These are phyloP conservation scores for Xylaria venustula DNA, from an alignment of 495 filamentous ascomycete species.

Conservation along the genomic window DNA sequence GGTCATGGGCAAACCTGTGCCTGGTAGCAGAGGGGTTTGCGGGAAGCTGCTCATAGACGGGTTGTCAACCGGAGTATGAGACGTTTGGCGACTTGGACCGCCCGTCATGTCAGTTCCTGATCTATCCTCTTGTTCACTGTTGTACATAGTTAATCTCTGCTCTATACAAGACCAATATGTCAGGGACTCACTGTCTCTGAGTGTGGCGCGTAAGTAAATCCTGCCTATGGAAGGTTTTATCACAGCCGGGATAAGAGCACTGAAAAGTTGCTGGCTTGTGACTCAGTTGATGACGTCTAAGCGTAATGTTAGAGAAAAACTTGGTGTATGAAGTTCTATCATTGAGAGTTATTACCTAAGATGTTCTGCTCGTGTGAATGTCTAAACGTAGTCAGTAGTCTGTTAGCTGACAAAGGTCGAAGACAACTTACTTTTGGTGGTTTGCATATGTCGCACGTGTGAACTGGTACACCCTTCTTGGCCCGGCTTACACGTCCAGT, in stretches of 20 bases:
- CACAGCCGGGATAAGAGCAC: constrained; percentile 65
- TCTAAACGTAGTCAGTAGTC: constrained; percentile 38
- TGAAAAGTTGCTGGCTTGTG: constrained; percentile 70
- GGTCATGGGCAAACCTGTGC: constrained; percentile 4
- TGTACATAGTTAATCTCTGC: neutral
- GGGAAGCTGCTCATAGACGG: constrained; percentile 13
- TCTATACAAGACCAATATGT: neutral
- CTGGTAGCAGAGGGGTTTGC: neutral
- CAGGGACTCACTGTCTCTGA: constrained; percentile 70
- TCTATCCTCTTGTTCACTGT: constrained; percentile 41
- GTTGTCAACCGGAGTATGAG: constrained; percentile 12
- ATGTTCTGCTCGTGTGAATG: constrained; percentile 86
- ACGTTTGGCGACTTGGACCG: constrained; percentile 17
- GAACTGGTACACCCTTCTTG: constrained; percentile 79
- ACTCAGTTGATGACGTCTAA: constrained; percentile 82
- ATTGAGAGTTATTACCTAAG: constrained; percentile 53
- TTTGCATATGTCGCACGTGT: constrained; percentile 67
- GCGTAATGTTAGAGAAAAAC: constrained; percentile 15
- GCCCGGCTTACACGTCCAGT: constrained; percentile 76
- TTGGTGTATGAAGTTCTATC: neutral
- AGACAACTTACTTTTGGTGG: constrained; percentile 55
- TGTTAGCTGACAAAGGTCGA: neutral
- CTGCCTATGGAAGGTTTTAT: constrained; percentile 63
- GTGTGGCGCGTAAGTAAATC: constrained; percentile 79
- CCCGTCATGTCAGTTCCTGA: constrained; percentile 24